Base-by-base conservation (phyloP, 352 stramenopile species). In the Globisporangium alternatum region DNA sequence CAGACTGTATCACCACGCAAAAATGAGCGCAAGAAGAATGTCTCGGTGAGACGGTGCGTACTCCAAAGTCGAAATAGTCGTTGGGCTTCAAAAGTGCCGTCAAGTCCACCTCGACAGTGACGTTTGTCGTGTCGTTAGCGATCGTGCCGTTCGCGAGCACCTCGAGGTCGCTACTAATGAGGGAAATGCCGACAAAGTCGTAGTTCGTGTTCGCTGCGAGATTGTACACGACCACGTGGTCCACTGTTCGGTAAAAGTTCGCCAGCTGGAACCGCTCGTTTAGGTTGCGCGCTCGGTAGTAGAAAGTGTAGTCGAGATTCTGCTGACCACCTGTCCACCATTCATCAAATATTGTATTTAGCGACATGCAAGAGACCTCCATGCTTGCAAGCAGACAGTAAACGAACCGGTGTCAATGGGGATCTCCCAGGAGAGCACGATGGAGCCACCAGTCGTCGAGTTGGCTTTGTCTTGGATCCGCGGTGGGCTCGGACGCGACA, bases 11-110 rank as follows among this genome's bases (percentile, higher is more conserved):
- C 21, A 33, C 12, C 2, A 3, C 19, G 2, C 13, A 21, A 10
- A 10, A 37, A 35, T 13, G 25, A 39, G 3, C 15, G 8, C 15
- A n/a, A 56, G 6, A 51, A 21, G 2, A n/a, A 51, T 43, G 21
- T 12, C 44, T 49, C 22, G 55, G 41, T 58, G 17, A 64, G 33
- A 43, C 25, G 35, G 5, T 9, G 62, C 76, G 57, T 72, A 89
- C 80, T 5, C 53, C 71, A 63, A 84, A 86, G 3, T 90, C 81
- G 35, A 90, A 88, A 47, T 65, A 75, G 2, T 21, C 45, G 33
- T 55, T 51, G 3, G 28, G 17, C 0, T 8, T 22, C 0, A 78
- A 17, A 2, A 55, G 30, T 15, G 43, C 28, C 0, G 51, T 61
- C 22, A 71, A 28, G 33, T 70, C 45, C 0, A n/a, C 56, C n/a